A percentile compares a stretch with the other conserved stretches of the same genome.
Evolutionary conservation across 768 basidiomycete species (phyloP).

Genomic region (Mycena leptocephala): DNA sequence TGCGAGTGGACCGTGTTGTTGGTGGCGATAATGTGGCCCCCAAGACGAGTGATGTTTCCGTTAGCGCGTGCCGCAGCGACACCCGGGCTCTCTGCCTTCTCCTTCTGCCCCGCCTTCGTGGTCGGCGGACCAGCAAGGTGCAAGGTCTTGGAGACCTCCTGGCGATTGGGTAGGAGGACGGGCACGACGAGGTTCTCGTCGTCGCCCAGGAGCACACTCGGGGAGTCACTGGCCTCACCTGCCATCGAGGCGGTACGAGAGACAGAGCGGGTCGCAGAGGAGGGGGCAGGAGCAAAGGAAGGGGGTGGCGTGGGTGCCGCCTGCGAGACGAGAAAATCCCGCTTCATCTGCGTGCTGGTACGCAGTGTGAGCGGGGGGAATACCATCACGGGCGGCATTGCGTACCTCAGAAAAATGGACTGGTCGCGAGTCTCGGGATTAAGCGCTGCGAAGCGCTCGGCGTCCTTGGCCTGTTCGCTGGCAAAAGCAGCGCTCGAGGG

Average conservation of each 20-base stretch:
- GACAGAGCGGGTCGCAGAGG: not conserved
- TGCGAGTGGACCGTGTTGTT: too few relatives aligned
- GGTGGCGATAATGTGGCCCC: not conserved
- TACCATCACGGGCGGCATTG: too few relatives aligned
- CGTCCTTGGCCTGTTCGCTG: not conserved
- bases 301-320: not conserved
- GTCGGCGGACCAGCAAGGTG: not conserved
- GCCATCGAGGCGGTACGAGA: not conserved
- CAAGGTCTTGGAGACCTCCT: not conserved
- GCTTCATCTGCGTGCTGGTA: not conserved
- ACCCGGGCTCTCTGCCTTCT: not conserved
- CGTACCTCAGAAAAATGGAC: not conserved
- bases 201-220: not conserved
- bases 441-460: not conserved
- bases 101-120: too few relatives aligned
- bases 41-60: not conserved
- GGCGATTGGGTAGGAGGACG: not conserved
- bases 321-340: not conserved
- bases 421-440: constrained; percentile 1
- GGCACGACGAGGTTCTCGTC: not conserved
- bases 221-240: not conserved
- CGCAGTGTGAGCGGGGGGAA: not conserved
- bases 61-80: not conserved
- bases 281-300: not conserved
- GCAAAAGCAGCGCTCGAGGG: not conserved